These are phyloP conservation scores for Psilocybe cyanescens DNA, from an alignment of 768 basidiomycete genomes.

Conservation along the genomic window DNA sequence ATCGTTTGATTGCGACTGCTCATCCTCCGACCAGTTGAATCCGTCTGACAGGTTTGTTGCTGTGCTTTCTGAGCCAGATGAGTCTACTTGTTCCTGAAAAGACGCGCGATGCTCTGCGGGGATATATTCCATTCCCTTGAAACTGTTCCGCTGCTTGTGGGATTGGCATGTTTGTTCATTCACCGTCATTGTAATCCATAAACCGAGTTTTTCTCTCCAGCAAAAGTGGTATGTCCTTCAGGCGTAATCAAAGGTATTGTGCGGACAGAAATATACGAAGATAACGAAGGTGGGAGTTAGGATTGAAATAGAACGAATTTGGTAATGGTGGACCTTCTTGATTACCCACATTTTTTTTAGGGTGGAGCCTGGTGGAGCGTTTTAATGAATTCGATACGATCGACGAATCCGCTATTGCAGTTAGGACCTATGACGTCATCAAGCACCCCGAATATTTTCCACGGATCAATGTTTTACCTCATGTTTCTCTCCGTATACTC, in stretches of 20 bases:
- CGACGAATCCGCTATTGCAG: not conserved
- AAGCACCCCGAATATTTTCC: not conserved
- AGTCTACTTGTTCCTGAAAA: conserved; percentile 11
- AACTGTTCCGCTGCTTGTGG: not conserved
- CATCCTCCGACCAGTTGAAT: conserved; percentile 77
- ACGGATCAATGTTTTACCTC: not conserved
- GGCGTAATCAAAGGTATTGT: not conserved
- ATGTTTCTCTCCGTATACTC: not conserved
- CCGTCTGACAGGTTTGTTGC: conserved; percentile 68
- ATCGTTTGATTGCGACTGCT: conserved; percentile 41
- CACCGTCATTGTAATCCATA: conserved; percentile 7
- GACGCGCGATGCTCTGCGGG: conserved; percentile 6
- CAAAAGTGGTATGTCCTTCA: not conserved
- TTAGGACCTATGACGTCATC: too few relatives aligned
- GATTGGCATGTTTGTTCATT: conserved; percentile 3
- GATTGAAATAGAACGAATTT: not conserved
- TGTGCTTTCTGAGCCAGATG: conserved; percentile 46
- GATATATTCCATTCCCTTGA: conserved; percentile 21
- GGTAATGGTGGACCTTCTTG: not conserved
- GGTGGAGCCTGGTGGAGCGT: not conserved
- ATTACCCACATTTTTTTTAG: not conserved
- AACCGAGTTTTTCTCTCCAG: not conserved
- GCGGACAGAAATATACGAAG: not conserved
- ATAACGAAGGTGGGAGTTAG: not conserved
- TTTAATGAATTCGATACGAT: not conserved